phyloP scores from a whole-genome alignment of 495 filamentous ascomycete species.

The Penicillium maclennaniae region DNA sequence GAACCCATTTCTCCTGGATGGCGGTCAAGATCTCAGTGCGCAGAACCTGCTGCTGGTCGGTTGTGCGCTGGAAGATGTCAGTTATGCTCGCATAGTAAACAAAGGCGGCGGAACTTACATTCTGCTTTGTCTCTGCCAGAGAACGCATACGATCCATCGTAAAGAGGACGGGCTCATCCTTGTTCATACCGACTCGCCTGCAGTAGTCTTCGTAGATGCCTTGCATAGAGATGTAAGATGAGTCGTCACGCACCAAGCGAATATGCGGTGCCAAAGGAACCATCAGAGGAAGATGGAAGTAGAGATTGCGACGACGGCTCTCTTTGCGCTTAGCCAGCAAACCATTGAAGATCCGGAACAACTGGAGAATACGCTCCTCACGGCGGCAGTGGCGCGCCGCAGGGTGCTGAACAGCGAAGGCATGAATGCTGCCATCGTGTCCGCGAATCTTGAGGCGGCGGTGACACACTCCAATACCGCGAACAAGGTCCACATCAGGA shows the following conservation, averaged over 20 bases:
- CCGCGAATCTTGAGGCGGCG: conserved; percentile 91
- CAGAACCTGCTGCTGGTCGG: conserved; percentile 65
- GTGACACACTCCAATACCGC: conserved; percentile 83
- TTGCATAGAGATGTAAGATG: conserved; percentile 90
- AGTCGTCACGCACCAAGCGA: conserved; percentile 89
- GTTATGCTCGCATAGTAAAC: conserved; percentile 1
- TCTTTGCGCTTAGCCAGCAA: conserved; percentile 87
- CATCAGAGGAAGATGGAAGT: conserved; percentile 94
- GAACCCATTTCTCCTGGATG: conserved; percentile 88
- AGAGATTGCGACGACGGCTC: conserved; percentile 84
- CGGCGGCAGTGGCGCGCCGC: conserved; percentile 85
- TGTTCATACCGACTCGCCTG: conserved; percentile 74
- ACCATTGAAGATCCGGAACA: conserved; percentile 98
- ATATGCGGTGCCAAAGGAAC: conserved; percentile 90
- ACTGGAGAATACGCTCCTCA: conserved; percentile 89
- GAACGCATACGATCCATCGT: conserved; percentile 89
- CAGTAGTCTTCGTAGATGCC: conserved; percentile 95
- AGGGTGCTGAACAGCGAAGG: conserved; percentile 94
- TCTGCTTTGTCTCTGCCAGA: conserved; percentile 62
- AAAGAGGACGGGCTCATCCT: conserved; percentile 92
- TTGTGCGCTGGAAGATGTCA: conserved; percentile 47
- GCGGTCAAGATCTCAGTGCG: conserved; percentile 82
- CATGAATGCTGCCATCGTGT: conserved; percentile 93
- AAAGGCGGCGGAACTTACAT: conserved; percentile 38
- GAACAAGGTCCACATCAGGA: conserved; percentile 86